These are phyloP conservation scores for Darksidea phi DNA, from an alignment of 495 filamentous ascomycete species.

Conservation along the genomic window DNA sequence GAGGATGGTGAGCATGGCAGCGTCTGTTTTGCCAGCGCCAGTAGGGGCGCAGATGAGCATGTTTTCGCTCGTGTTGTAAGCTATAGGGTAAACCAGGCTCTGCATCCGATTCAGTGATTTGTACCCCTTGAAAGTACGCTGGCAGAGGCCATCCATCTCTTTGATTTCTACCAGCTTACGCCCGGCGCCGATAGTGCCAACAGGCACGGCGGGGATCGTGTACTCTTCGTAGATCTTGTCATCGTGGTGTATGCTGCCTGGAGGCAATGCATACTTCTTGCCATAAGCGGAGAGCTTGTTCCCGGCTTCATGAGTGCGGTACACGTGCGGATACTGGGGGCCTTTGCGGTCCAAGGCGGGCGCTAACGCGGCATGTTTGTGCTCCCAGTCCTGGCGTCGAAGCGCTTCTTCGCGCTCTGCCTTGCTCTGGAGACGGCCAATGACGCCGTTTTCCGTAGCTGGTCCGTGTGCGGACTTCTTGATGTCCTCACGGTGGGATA, in stretches of 20 bases:
- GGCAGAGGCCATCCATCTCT: constrained; percentile 85
- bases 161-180: constrained; percentile 74
- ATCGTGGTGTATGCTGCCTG: constrained; percentile 39
- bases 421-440: constrained; percentile 65
- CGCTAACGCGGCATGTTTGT: constrained; percentile 72
- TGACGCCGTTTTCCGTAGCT: constrained; percentile 52
- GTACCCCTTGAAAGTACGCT: constrained; percentile 91
- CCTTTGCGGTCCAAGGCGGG: constrained; percentile 60
- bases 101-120: constrained; percentile 96
- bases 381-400: constrained; percentile 70
- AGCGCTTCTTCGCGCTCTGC: constrained; percentile 75
- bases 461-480: constrained; percentile 41
- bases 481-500: constrained; percentile 69
- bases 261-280: constrained; percentile 62
- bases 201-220: constrained; percentile 74
- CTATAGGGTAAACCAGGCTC: constrained; percentile 90
- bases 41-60: constrained; percentile 99
- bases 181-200: constrained; percentile 67
- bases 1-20: constrained; percentile 92
- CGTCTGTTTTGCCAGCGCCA: constrained; percentile 97
- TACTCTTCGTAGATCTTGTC: constrained; percentile 78
- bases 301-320: constrained; percentile 73
- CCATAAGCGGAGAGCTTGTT: constrained; percentile 77
- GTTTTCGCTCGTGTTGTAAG: constrained; percentile 93
- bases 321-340: constrained; percentile 86